Evolutionary conservation across 805 yeast genomes (phyloP).

Genomic region (Metschnikowia corniflorae): DNA sequence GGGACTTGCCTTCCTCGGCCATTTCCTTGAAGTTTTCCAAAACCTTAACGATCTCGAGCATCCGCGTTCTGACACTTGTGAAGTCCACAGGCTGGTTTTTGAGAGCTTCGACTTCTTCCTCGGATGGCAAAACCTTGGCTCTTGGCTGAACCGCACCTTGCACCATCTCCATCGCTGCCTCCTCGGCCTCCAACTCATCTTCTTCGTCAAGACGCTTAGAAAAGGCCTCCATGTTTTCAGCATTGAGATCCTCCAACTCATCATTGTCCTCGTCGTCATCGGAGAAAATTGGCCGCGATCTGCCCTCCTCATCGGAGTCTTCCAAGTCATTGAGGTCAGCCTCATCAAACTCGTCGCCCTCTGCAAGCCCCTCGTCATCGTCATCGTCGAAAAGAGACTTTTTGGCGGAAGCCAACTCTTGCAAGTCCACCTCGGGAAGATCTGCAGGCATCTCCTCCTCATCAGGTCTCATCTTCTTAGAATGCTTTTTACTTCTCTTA

Average conservation of each 20-base stretch:
- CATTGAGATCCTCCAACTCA: slow-evolving; percentile 63
- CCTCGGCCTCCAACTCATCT: slow-evolving; percentile 47
- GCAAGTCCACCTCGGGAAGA: slow-evolving; percentile 64
- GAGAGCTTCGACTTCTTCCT: slow-evolving; percentile 56
- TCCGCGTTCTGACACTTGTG: slow-evolving; percentile 83
- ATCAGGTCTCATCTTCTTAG: slow-evolving; percentile 15
- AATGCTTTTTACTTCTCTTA: slow-evolving; percentile 20
- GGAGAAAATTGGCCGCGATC: slow-evolving; percentile 72
- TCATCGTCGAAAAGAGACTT: slow-evolving; percentile 77
- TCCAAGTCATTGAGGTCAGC: slow-evolving; percentile 23
- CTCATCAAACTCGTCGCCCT: slow-evolving; percentile 42
- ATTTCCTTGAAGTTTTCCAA: slow-evolving; percentile 81
- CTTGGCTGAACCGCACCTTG: slow-evolving; percentile 58
- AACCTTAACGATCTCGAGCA: slow-evolving; percentile 92
- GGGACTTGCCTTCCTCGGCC: slow-evolving; percentile 81
- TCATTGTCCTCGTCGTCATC: slow-evolving; percentile 63
- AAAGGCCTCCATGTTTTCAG: slow-evolving; percentile 78
- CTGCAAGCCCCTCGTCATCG: slow-evolving; percentile 44
- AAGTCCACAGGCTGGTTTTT: slow-evolving; percentile 65
- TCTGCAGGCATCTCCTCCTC: slow-evolving; percentile 24
- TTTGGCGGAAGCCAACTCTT: slow-evolving; percentile 65
- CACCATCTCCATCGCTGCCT: slow-evolving; percentile 51
- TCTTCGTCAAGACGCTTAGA: slow-evolving; percentile 63
- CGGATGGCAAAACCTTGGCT: slow-evolving; percentile 72
- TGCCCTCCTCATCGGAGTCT: slow-evolving; percentile 62